phyloP scores from a whole-genome alignment of 202 grass and related monocot genomes.

The Digitaria exilis region DNA sequence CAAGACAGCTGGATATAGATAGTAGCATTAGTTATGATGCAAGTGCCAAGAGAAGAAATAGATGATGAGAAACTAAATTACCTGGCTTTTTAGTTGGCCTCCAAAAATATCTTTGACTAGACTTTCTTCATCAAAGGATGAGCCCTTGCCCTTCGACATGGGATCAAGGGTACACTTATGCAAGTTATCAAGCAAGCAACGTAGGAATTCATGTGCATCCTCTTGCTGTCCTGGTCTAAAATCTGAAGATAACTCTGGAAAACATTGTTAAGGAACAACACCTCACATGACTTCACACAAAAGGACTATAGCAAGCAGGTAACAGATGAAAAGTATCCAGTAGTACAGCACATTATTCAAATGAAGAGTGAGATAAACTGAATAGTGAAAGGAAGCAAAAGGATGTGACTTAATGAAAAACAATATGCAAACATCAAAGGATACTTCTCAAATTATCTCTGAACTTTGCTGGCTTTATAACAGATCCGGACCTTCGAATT shows the following conservation, averaged over 20 bases:
- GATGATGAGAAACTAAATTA: slow-evolving; percentile 21
- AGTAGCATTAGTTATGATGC: slow-evolving; percentile 27
- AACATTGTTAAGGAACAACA: slow-evolving; percentile 55
- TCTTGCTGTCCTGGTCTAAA: slow-evolving; percentile 80
- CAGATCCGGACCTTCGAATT: slow-evolving; percentile 57
- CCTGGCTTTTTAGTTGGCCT: slow-evolving; percentile 83
- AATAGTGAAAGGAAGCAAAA: slow-evolving; percentile 39
- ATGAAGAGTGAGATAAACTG: not conserved
- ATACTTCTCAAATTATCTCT: slow-evolving; percentile 89
- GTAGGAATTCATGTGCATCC: slow-evolving; percentile 92
- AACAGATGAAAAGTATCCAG: slow-evolving; percentile 3
- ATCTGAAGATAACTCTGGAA: slow-evolving; percentile 71
- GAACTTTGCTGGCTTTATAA: slow-evolving; percentile 64
- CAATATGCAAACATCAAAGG: no score
- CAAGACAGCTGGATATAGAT: slow-evolving; percentile 67
- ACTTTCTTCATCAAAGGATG: slow-evolving; percentile 63
- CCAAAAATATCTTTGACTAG: slow-evolving; percentile 90
- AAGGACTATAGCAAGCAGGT: not conserved
- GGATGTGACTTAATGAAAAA: no score
- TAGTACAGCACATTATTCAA: not conserved
- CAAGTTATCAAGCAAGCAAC: slow-evolving; percentile 76
- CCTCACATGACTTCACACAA: not conserved
- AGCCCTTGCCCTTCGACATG: slow-evolving; percentile 40
- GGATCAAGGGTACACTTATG: slow-evolving; percentile 60
- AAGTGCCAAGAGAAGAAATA: slow-evolving; percentile 4